phyloP scores from a whole-genome alignment of 1,284 basidiomycete genomes.

The Leccinum cinnamomeum region DNA sequence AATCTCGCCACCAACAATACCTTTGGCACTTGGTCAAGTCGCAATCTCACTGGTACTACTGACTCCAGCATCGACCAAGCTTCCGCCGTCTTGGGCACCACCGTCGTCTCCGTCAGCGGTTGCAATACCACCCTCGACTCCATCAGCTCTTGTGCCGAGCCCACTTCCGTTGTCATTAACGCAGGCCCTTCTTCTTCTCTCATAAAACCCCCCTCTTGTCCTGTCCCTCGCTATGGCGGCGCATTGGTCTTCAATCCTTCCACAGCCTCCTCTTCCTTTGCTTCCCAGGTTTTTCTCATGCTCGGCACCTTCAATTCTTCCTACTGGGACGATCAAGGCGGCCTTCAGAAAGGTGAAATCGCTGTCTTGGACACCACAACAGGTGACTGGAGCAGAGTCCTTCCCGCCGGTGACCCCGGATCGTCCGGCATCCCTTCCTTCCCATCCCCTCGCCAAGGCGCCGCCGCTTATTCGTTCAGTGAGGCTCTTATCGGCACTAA shows the following conservation, averaged over 20 bases:
- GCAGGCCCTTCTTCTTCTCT: conserved; percentile 33
- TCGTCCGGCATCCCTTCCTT: conserved; percentile 40
- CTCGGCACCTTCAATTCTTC: conserved; percentile 64
- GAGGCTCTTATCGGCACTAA: conserved; percentile 56
- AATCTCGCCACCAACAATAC: conserved; percentile 52
- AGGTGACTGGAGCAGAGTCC: conserved; percentile 68
- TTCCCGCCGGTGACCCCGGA: conserved; percentile 74
- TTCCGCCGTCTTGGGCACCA: conserved; percentile 53
- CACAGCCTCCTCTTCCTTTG: conserved; percentile 52
- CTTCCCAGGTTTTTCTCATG: conserved; percentile 64
- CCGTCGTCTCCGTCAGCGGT: conserved; percentile 59
- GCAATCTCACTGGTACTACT: conserved; percentile 42
- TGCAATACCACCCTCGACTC: conserved; percentile 48
- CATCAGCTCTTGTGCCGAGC: conserved; percentile 52
- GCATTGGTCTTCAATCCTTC: conserved; percentile 63
- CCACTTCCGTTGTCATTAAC: conserved; percentile 57
- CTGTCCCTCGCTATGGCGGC: conserved; percentile 67
- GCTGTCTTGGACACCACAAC: conserved; percentile 62
- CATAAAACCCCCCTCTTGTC: conserved; percentile 51
- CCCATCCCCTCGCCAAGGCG: conserved; percentile 68
- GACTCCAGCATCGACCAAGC: conserved; percentile 46
- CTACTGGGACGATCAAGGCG: conserved; percentile 64
- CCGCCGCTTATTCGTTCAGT: conserved; percentile 58
- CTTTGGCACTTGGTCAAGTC: conserved; percentile 58
- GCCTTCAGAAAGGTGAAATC: conserved; percentile 64